Evolutionary conservation across 2,329 filamentous ascomycete genomes (phyloP), one percentile per base, ranked within the genome.

Genomic region (Botrytis fragariae): DNA sequence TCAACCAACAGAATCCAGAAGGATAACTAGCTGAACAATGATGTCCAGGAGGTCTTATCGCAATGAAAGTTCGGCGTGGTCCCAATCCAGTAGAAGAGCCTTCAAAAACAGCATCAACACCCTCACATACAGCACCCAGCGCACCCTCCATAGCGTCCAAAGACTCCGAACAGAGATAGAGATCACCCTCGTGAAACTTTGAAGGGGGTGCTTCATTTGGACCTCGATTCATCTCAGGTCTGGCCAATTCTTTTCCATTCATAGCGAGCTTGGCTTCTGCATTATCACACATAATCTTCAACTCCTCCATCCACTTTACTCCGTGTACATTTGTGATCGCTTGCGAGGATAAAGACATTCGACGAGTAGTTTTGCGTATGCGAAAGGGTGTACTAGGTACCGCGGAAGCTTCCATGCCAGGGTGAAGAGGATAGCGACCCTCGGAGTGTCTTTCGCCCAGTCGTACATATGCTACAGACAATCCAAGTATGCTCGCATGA

Each of bases 1-100:
- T 99, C 69, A 99, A 84, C 95, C 96, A 99, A 84, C 96, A 99
- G 81, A 99, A 99, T 0, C 96, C 96, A 3, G 95, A 98, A 0
- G 96, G 96, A 78, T 92, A 91, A 68, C 92, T 89, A 6, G 93
- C 90, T 3, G 95, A 97, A 83, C 96, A 99, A 81, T 99, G 96
- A 81, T 99, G 96, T 1, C 96, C 96, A 0, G 96, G 96, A 7
- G 96, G 96, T 45, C 96, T 90, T 68, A 98, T 92, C 42, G 92
- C 95, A 68, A 98, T 94, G 81, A 99, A 99, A 0, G 95, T 94
- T 72, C 94, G 90, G 63, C 88, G 90, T 35, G 92, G 91, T 10
- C 89, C 87, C 5, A 84, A 83, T 3, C 83, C 82, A 60, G 72
- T 79, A n/a, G 75, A 73, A 12, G 80, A 75, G 29, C 86, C 83